These are phyloP conservation scores for Plenodomus tracheiphilus DNA, from an alignment of 2,329 filamentous ascomycete species.

Conservation along the genomic window DNA sequence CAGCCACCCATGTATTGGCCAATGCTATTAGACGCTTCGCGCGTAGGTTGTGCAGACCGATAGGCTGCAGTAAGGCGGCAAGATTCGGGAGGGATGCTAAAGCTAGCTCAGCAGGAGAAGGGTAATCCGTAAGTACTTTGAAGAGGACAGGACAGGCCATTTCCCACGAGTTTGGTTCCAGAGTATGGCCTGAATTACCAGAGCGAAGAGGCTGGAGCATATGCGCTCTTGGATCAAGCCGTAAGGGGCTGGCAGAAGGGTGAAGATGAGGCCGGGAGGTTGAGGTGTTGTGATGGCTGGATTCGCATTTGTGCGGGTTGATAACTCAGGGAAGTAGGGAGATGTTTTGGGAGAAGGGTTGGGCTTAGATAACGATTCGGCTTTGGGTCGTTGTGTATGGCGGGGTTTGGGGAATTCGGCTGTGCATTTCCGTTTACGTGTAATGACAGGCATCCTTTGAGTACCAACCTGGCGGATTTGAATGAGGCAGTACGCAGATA, in stretches of 20 bases:
- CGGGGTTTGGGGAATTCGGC: too few relatives aligned
- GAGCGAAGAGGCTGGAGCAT: slow-evolving; percentile 72
- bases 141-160: slow-evolving; percentile 77
- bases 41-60: slow-evolving; percentile 49
- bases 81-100: slow-evolving; percentile 22
- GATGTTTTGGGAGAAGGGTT: slow-evolving; percentile 8
- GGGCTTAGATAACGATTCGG: background rate
- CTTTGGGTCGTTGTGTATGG: background rate
- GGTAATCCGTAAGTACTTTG: slow-evolving; percentile 67
- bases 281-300: slow-evolving; percentile 10
- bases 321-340: background rate
- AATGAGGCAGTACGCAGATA: too few relatives aligned
- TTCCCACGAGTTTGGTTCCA: slow-evolving; percentile 77
- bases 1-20: slow-evolving; percentile 67
- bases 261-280: slow-evolving; percentile 24
- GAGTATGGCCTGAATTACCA: slow-evolving; percentile 82
- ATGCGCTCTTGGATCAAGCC: slow-evolving; percentile 85
- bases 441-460: too few relatives aligned
- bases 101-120: slow-evolving; percentile 66
- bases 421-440: too few relatives aligned
- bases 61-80: slow-evolving; percentile 20
- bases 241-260: slow-evolving; percentile 53
- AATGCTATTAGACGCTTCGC: slow-evolving; percentile 70
- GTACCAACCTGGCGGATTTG: too few relatives aligned
- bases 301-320: slow-evolving; percentile 13